Conservation (phyloP, 2,329 filamentous ascomycete genomes). For the Talaromyces sp. region DNA sequence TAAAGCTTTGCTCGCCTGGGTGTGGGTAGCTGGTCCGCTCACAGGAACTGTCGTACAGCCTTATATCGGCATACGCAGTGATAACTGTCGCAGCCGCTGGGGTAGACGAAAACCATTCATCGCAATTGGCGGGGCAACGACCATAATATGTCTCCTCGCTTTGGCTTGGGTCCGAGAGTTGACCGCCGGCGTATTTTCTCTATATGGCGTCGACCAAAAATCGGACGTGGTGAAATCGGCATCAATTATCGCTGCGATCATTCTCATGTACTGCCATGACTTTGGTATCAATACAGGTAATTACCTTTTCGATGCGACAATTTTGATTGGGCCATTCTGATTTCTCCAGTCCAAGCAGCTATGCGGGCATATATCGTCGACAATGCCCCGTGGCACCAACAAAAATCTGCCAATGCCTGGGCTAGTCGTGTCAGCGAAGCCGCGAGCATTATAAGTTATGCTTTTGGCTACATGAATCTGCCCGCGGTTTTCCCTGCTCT, state of each 20-base stretch:
- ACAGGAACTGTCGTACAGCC: conserved; percentile 77
- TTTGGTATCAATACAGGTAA: conserved; percentile 82
- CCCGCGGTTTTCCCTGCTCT: conserved; percentile 73
- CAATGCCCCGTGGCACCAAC: conserved; percentile 85
- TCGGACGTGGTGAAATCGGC: conserved; percentile 61
- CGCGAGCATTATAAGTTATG: conserved; percentile 86
- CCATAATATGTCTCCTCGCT: conserved; percentile 63
- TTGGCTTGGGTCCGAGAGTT: conserved; percentile 73
- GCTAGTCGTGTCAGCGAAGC: conserved; percentile 80
- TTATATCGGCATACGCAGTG: conserved; percentile 76
- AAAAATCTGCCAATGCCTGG: conserved; percentile 92
- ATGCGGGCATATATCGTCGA: conserved; percentile 92
- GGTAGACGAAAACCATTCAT: conserved; percentile 81
- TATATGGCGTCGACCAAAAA: conserved; percentile 67
- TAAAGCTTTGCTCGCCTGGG: conserved; percentile 76
- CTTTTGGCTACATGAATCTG: conserved; percentile 80
- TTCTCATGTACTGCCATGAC: conserved; percentile 85
- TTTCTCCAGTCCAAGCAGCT: conserved; percentile 69
- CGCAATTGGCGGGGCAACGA: conserved; percentile 66
- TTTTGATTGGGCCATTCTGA: conserved; percentile 44
- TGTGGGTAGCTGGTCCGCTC: conserved; percentile 82
- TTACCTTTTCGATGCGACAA: no score
- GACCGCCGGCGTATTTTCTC: conserved; percentile 61
- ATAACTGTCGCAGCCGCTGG: conserved; percentile 70
- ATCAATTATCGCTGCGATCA: conserved; percentile 74